These are phyloP conservation scores for Trichoderma simmonsii DNA, from an alignment of 2,329 filamentous ascomycete species.

Conservation along the genomic window DNA sequence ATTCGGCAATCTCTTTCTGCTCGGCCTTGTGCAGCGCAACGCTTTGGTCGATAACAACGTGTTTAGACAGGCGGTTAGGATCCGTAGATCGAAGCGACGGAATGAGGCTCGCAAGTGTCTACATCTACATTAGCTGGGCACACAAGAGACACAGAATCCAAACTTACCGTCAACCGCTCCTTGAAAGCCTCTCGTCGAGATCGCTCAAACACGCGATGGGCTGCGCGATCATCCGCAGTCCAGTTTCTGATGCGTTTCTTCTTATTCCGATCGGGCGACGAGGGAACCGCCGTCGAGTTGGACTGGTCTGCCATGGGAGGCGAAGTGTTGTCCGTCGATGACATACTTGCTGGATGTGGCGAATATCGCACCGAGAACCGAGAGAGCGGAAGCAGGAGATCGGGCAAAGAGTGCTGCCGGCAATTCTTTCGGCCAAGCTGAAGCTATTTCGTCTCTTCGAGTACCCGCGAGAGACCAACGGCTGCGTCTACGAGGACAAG, in stretches of 20 bases:
- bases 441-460: neutral
- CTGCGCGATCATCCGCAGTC: constrained; percentile 40
- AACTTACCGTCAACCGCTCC: constrained; percentile 35
- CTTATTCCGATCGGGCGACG: constrained; percentile 7
- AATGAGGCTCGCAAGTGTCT: constrained; percentile 37
- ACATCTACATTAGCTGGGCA: neutral
- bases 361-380: neutral
- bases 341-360: neutral
- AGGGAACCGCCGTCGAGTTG: neutral
- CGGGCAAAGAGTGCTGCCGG: neutral
- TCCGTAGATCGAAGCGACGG: constrained; percentile 34
- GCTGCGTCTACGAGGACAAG: neutral
- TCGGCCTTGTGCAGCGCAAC: constrained; percentile 31
- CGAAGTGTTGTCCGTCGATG: constrained; percentile 15
- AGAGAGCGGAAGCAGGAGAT: neutral
- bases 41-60: constrained; percentile 38
- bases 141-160: neutral
- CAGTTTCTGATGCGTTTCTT: constrained; percentile 39
- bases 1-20: constrained; percentile 22
- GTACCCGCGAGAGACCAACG: neutral
- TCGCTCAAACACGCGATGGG: constrained; percentile 40
- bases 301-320: constrained; percentile 1
- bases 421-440: neutral
- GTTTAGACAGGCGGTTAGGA: constrained; percentile 38
- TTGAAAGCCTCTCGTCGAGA: constrained; percentile 42